Conservation (phyloP, 1,284 basidiomycete species). For the Tremellales sp. region DNA sequence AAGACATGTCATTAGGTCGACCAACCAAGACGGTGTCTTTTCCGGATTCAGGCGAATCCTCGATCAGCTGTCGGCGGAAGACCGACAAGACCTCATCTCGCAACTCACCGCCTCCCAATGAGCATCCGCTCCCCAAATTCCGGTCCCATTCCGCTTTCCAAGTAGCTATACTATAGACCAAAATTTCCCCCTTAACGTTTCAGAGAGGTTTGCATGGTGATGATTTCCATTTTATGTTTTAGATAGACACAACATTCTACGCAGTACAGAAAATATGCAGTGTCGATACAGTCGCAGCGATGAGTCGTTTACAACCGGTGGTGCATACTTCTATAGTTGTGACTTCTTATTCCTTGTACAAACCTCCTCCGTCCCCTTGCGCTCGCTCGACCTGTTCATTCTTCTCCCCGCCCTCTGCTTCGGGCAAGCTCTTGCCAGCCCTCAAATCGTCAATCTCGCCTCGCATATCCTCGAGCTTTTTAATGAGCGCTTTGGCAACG, state of each 20-base stretch:
- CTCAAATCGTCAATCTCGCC: constrained; percentile 36
- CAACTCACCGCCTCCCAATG: constrained; percentile 19
- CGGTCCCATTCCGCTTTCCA: background rate
- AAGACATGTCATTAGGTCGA: constrained; percentile 12
- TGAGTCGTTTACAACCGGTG: no score
- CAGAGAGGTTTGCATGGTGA: constrained; percentile 6
- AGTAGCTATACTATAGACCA: constrained; percentile 3
- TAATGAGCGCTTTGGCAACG: constrained; percentile 31
- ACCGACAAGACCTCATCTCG: constrained; percentile 60
- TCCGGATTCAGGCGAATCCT: constrained; percentile 43
- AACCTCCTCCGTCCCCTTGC: constrained; percentile 16
- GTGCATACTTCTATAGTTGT: no score
- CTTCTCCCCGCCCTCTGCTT: constrained; percentile 16
- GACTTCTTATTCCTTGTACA: constrained; percentile 16
- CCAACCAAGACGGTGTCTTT: constrained; percentile 44
- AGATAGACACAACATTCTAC: no score
- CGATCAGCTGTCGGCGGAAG: constrained; percentile 67
- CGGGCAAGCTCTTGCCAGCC: constrained; percentile 18
- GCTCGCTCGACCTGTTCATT: constrained; percentile 21
- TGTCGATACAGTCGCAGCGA: no score
- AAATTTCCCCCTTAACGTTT: constrained; percentile 3
- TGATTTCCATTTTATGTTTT: no score
- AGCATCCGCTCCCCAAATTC: background rate
- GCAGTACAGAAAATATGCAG: no score
- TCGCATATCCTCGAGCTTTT: constrained; percentile 30